These are phyloP conservation scores for Blastobotrys chiropterorum DNA, from an alignment of 805 yeast species.

Conservation along the genomic window DNA sequence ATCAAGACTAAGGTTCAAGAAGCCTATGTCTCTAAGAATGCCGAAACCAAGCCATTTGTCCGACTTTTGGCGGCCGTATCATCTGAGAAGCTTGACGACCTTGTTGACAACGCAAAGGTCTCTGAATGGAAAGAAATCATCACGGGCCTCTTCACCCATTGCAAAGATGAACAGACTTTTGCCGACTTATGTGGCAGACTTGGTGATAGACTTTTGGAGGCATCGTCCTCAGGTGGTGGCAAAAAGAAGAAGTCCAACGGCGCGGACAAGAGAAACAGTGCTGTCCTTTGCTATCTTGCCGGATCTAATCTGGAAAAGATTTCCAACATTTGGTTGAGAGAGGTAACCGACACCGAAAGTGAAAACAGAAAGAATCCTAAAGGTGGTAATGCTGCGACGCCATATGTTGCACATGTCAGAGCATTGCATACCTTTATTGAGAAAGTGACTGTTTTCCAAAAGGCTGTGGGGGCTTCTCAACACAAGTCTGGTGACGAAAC, in stretches of 20 bases:
- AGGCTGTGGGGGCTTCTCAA: slow-evolving; percentile 32
- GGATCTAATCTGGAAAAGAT: slow-evolving; percentile 78
- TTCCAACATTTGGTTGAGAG: slow-evolving; percentile 77
- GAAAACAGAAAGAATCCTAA: slow-evolving; percentile 5
- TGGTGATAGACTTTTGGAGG: slow-evolving; percentile 64
- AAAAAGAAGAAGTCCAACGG: slow-evolving; percentile 15
- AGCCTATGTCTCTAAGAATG: slow-evolving; percentile 60
- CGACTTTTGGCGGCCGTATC: slow-evolving; percentile 68
- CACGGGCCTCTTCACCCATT: slow-evolving; percentile 56
- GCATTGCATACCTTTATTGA: slow-evolving; percentile 78
- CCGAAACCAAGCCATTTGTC: slow-evolving; percentile 49
- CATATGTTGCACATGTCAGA: slow-evolving; percentile 77
- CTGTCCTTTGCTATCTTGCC: slow-evolving; percentile 70
- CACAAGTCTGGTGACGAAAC: slow-evolving; percentile 26
- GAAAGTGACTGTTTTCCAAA: slow-evolving; percentile 70
- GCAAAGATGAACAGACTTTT: slow-evolving; percentile 41
- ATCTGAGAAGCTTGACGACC: slow-evolving; percentile 50
- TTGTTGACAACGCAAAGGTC: slow-evolving; percentile 73
- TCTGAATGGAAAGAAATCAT: slow-evolving; percentile 79
- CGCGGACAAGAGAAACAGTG: slow-evolving; percentile 49
- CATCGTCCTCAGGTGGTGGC: slow-evolving; percentile 16
- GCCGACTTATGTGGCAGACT: slow-evolving; percentile 52
- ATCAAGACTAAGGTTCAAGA: slow-evolving; percentile 63
- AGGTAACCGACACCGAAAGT: slow-evolving; percentile 38
- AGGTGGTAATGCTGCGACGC: slow-evolving; percentile 38